Base-by-base conservation (phyloP, 139 green algal species). In the Nannochloris sp. region DNA sequence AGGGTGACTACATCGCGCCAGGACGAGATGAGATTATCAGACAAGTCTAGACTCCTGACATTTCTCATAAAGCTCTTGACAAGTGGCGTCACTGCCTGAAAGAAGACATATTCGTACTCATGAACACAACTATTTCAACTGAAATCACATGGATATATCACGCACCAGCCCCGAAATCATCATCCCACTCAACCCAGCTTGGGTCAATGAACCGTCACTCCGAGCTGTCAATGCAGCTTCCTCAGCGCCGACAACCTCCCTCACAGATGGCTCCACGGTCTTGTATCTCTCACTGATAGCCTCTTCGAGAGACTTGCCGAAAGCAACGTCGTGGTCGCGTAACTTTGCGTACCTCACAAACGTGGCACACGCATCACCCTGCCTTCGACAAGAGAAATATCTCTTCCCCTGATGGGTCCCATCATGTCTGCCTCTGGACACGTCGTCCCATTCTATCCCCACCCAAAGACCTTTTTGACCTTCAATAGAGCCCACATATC, bases 371-470 rank as follows among this genome's bases (percentile, higher is more conserved):
- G 60, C 74, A 6, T 67, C 37, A 21, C 34, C 59, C 4, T n/a
- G 51, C 18, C 9, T 12, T 5, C 5, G 3, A 48, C 69, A 82
- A 0, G 49, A 8, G 57, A 95, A 95, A 60, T 95, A 95, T n/a
- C 70, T 60, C 0, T 60, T 58, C 8, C 83, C 83, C 2, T 57
- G 70, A 14, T 79, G 74, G 34, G 31, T 61, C 14, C 88, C 88
- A 67, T 92, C 80, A 64, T 95, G 83, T 72, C 92, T 94, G 37
- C 88, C 88, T 1, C 85, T 67, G 23, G 46, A 64, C 4, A 62
- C 34, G 48, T 94, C 81, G 61, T 95, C 88, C 79, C 85, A 95
- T 51, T 95, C 88, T 15, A 95, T 59, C 5, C 88, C 88, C 4
- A 88, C 77, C 88, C 88, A 95, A 0, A 25, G 29, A 18, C 80